These are phyloP conservation scores for Pythium aquatile DNA, from an alignment of 352 stramenopile genomes.

Conservation along the genomic window DNA sequence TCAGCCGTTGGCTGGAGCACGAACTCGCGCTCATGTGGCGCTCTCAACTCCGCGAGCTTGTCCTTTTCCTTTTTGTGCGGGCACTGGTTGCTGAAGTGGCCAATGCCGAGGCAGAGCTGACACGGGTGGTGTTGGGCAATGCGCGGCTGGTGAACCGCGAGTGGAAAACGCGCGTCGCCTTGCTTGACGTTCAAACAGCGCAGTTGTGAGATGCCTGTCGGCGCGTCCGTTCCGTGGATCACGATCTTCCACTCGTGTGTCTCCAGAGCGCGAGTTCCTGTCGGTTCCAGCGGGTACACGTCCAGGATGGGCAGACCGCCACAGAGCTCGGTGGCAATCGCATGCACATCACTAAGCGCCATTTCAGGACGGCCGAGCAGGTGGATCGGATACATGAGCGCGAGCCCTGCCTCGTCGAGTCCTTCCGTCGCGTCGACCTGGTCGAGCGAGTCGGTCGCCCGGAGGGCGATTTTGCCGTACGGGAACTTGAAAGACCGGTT, in stretches of 20 bases:
- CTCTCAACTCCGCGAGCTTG: no score
- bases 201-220: neutral
- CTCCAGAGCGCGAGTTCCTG: constrained; percentile 4
- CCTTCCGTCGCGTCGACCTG: constrained; percentile 5
- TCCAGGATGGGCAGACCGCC: constrained; percentile 11
- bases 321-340: neutral
- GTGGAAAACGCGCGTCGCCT: neutral
- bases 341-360: neutral
- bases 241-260: constrained; percentile 11
- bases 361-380: constrained; percentile 9
- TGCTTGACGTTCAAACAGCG: neutral
- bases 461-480: constrained; percentile 4
- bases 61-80: neutral
- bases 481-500: neutral
- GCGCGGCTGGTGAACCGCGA: neutral
- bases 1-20: no score
- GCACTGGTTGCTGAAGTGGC: neutral
- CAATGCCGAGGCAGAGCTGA: neutral
- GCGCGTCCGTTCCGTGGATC: constrained; percentile 5
- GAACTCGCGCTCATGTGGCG: neutral
- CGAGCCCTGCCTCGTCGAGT: neutral
- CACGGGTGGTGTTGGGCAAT: neutral
- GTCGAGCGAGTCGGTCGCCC: constrained; percentile 6
- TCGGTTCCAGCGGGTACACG: constrained; percentile 8
- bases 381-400: constrained; percentile 3